Evolutionary conservation across 2,329 filamentous ascomycete species (phyloP).

Genomic region (Colletotrichum liriopes): DNA sequence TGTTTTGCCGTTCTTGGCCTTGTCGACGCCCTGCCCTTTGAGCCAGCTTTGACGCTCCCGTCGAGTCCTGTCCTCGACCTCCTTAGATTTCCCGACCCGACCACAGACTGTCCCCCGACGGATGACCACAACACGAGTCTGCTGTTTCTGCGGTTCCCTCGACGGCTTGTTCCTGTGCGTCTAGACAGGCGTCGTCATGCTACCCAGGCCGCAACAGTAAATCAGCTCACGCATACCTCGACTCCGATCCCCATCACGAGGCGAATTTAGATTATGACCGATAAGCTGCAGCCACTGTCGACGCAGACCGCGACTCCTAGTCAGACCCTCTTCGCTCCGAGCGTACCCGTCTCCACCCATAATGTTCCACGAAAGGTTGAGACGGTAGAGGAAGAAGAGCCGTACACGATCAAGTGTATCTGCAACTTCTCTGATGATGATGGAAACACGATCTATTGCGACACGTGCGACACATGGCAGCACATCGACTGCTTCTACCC

Average conservation of each 20-base stretch:
- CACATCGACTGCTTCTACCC: slow-evolving; percentile 97
- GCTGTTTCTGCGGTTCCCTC: slow-evolving; percentile 27
- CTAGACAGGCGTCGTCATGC: slow-evolving; percentile 71
- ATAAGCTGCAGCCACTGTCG: slow-evolving; percentile 68
- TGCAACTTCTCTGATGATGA: slow-evolving; percentile 95
- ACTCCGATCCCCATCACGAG: slow-evolving; percentile 57
- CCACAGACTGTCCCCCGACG: slow-evolving; percentile 21
- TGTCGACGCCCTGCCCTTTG: slow-evolving; percentile 26
- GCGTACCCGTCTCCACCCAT: slow-evolving; percentile 56
- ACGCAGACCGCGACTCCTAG: slow-evolving; percentile 71
- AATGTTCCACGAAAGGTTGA: slow-evolving; percentile 65
- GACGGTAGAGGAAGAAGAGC: slow-evolving; percentile 79
- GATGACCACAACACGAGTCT: slow-evolving; percentile 33
- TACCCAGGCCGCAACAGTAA: slow-evolving; percentile 69
- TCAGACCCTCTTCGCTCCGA: slow-evolving; percentile 63
- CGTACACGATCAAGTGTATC: slow-evolving; percentile 98
- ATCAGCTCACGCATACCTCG: slow-evolving; percentile 59
- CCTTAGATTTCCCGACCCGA: slow-evolving; percentile 24
- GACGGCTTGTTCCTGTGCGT: slow-evolving; percentile 52
- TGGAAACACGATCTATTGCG: slow-evolving; percentile 97
- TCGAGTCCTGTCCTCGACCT: slow-evolving; percentile 31
- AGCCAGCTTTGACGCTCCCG: slow-evolving; percentile 12
- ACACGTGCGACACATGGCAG: slow-evolving; percentile 97
- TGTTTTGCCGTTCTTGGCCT: slow-evolving; percentile 5
- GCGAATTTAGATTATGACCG: slow-evolving; percentile 73